Conservation (phyloP, 176 grass and related monocot genomes). For the Calamus simplicifolius region DNA sequence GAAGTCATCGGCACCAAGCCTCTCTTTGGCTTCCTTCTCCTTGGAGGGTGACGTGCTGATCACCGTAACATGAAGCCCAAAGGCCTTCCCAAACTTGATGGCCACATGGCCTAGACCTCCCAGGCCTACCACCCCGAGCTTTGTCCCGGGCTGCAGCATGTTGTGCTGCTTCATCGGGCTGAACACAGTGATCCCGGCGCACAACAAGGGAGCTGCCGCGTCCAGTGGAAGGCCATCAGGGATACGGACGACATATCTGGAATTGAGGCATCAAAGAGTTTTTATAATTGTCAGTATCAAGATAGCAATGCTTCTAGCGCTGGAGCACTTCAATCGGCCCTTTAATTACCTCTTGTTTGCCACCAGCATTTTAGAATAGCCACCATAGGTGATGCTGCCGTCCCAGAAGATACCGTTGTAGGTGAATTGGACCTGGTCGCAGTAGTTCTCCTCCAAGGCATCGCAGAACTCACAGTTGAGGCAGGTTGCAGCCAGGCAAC, state of each 20-base stretch:
- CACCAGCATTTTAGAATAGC: conserved; percentile 63
- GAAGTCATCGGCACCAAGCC: conserved; percentile 46
- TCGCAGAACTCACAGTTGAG: conserved; percentile 62
- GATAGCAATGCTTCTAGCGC: too few relatives aligned
- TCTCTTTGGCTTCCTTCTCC: conserved; percentile 54
- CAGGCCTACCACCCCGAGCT: conserved; percentile 56
- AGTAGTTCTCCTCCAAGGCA: conserved; percentile 80
- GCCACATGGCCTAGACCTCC: conserved; percentile 67
- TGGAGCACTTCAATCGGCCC: too few relatives aligned
- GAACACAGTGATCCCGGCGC: conserved; percentile 65
- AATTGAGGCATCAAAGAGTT: not conserved
- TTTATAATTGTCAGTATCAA: too few relatives aligned
- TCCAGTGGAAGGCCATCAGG: conserved; percentile 51
- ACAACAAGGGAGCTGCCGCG: conserved; percentile 50
- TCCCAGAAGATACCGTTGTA: conserved; percentile 87
- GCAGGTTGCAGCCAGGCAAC: conserved; percentile 60
- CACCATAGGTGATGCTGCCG: conserved; percentile 81
- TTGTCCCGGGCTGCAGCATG: conserved; percentile 41
- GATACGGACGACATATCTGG: conserved; percentile 45
- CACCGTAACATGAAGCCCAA: conserved; percentile 44
- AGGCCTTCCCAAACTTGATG: conserved; percentile 68
- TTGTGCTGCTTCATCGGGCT: conserved; percentile 65
- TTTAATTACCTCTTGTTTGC: conserved; percentile 46
- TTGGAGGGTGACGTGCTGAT: conserved; percentile 69
- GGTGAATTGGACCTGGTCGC: conserved; percentile 59